Percentiles rank a stretch among this genome's conserved stretches.
Conservation (phyloP, 768 basidiomycete genomes). For the Russula sp. region DNA sequence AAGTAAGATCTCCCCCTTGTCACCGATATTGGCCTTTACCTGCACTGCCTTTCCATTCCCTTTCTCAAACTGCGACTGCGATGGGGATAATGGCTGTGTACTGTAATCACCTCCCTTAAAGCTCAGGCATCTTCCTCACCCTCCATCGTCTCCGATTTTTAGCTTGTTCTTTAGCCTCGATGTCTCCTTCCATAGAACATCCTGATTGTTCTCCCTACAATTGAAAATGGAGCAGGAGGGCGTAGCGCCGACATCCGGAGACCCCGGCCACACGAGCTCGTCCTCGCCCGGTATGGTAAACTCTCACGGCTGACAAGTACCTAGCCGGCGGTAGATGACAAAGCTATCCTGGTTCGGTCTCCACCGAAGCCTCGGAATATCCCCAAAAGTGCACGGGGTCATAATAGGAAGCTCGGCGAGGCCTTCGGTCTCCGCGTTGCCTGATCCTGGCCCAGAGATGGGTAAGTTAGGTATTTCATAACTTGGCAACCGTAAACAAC, state of each 20-base stretch:
- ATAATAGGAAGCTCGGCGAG: neutral
- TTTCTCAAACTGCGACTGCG: neutral
- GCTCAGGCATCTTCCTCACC: neutral
- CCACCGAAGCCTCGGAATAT: constrained; percentile 1
- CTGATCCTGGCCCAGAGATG: constrained; percentile 11
- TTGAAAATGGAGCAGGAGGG: constrained; percentile 8
- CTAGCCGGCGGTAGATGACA: neutral
- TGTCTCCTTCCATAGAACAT: neutral
- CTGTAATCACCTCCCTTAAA: neutral
- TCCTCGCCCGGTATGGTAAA: neutral
- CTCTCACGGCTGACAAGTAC: constrained; percentile 3
- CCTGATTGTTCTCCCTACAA: neutral
- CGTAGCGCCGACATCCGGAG: neutral
- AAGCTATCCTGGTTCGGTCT: neutral
- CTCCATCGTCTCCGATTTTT: neutral
- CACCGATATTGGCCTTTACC: neutral
- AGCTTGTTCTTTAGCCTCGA: neutral
- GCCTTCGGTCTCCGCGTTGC: constrained; percentile 7
- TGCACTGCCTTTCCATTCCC: neutral
- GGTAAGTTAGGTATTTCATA: neutral
- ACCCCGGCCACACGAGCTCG: neutral
- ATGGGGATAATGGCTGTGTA: neutral
- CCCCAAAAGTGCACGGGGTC: neutral
- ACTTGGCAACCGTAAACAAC: constrained; percentile 2
- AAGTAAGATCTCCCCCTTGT: constrained; percentile 16